A percentile compares a stretch with the other conserved stretches of the same genome.
Conservation (phyloP, 2,329 filamentous ascomycete genomes). For the Gyromitra esculenta region DNA sequence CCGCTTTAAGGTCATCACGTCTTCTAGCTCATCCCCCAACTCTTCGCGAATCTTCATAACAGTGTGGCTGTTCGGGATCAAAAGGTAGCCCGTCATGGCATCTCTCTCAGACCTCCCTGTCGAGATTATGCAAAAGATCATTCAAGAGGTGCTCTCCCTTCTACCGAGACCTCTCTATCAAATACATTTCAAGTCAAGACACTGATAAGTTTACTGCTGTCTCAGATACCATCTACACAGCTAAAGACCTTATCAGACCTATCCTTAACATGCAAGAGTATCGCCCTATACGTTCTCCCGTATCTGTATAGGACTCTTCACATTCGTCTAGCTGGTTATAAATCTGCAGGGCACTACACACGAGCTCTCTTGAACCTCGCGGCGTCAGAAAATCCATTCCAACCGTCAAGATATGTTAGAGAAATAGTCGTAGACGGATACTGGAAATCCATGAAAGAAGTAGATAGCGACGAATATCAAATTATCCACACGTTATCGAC, state of each 20-base stretch:
- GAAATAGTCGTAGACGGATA: slow-evolving; percentile 23
- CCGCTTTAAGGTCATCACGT: slow-evolving; percentile 1
- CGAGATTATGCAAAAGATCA: slow-evolving; percentile 25
- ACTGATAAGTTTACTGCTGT: background rate
- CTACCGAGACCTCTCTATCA: background rate
- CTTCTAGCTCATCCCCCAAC: background rate
- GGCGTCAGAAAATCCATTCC: background rate
- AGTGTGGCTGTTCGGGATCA: background rate
- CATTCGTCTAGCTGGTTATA: background rate
- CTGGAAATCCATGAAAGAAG: background rate
- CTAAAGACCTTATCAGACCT: slow-evolving; percentile 14
- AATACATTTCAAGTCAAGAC: background rate
- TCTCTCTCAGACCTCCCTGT: slow-evolving; percentile 19
- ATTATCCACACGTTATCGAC: slow-evolving; percentile 5
- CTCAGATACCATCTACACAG: slow-evolving; percentile 10
- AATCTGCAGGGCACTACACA: background rate
- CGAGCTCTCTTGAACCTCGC: background rate
- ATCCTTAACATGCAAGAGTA: slow-evolving; percentile 10
- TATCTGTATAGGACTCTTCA: slow-evolving; percentile 8
- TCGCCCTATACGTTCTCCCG: background rate
- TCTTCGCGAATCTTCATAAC: background rate
- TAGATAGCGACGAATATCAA: slow-evolving; percentile 8
- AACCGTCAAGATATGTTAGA: slow-evolving; percentile 6
- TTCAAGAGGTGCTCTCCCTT: slow-evolving; percentile 4
- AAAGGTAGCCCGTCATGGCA: slow-evolving; percentile 1